phyloP scores from a whole-genome alignment of 495 filamentous ascomycete species.

The Daldinia bambusicola region DNA sequence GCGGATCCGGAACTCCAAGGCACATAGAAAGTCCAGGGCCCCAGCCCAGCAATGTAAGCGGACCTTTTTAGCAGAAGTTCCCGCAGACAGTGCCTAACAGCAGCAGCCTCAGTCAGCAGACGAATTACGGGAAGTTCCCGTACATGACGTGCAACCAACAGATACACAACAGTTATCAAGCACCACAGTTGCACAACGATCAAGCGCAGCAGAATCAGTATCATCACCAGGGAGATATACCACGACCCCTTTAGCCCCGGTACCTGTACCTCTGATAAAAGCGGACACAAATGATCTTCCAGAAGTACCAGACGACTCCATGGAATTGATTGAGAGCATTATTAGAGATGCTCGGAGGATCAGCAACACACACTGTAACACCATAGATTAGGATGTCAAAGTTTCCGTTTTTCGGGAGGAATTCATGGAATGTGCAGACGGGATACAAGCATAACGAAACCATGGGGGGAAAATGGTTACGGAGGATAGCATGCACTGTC shows the following conservation, averaged over 20 bases:
- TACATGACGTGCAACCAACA: slow-evolving; percentile 24
- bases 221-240: slow-evolving; percentile 4
- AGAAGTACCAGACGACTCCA: slow-evolving; percentile 57
- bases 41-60: slow-evolving; percentile 49
- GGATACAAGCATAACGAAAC: slow-evolving; percentile 27
- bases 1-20: slow-evolving; percentile 22
- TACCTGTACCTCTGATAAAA: slow-evolving; percentile 2
- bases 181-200: slow-evolving; percentile 10
- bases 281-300: slow-evolving; percentile 43
- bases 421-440: slow-evolving; percentile 2
- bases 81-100: slow-evolving; percentile 49
- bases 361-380: slow-evolving; percentile 33
- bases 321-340: slow-evolving; percentile 62
- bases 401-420: neutral
- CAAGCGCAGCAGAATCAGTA: slow-evolving; percentile 4
- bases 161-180: slow-evolving; percentile 19
- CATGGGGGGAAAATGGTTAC: slow-evolving; percentile 16
- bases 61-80: slow-evolving; percentile 45
- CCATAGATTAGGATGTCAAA: slow-evolving; percentile 2
- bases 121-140: slow-evolving; percentile 23
- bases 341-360: slow-evolving; percentile 50
- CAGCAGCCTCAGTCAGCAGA: slow-evolving; percentile 42
- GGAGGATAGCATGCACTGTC: slow-evolving; percentile 1
- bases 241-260: slow-evolving; percentile 22
- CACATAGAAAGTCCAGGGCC: slow-evolving; percentile 39